Base-by-base conservation (phyloP, 2,329 filamentous ascomycete genomes). In the Arthrobotrys iridis region DNA sequence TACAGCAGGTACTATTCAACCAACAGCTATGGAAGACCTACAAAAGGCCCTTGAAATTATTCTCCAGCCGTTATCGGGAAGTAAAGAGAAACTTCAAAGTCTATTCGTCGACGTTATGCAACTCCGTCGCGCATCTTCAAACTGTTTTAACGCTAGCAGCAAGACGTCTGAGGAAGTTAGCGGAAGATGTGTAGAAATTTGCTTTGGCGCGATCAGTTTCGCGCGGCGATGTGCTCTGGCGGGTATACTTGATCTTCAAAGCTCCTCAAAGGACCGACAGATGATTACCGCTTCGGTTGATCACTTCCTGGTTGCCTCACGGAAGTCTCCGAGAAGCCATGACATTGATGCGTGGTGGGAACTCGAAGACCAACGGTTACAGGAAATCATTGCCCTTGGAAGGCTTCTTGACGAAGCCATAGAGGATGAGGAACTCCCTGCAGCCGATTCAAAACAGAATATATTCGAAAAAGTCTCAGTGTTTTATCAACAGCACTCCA, bases 381-480 rank as follows among this genome's bases (percentile, higher is more conserved):
- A 76, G 48, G 72, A 76, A 26, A 68, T 68, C 20, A 41, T 76
- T 46, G 64, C 72, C 5, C 28, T 76, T n/a, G 72, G 57, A n/a
- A 50, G 41, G 8, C 58, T 70, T 50, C 43, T 68, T n/a, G 72
- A 68, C 11, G 72, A 76, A 28, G 70, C 70, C 13, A 65, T 57
- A 18, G 70, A 74, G 43, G 70, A 67, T 4, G 70, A 67, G 15
- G 70, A 62, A 5, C 5, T 13, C 4, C 22, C 35, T 2, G n/a
- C 28, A 5, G 2, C 43, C 8, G 63, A 67, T n/a, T 41, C 43
- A 24, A 67, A 62, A 18, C 70, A 74, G 20, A 67, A 57, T 35
- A 62, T 74, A 11, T 74, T 74, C 15, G 70, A 74, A 50, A 74
- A 74, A 22, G 70, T 74, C 18, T 74, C 70, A 11, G 70, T 74